Conservation (phyloP, 2,329 filamentous ascomycete genomes). For the Apiospora malaysiana region DNA sequence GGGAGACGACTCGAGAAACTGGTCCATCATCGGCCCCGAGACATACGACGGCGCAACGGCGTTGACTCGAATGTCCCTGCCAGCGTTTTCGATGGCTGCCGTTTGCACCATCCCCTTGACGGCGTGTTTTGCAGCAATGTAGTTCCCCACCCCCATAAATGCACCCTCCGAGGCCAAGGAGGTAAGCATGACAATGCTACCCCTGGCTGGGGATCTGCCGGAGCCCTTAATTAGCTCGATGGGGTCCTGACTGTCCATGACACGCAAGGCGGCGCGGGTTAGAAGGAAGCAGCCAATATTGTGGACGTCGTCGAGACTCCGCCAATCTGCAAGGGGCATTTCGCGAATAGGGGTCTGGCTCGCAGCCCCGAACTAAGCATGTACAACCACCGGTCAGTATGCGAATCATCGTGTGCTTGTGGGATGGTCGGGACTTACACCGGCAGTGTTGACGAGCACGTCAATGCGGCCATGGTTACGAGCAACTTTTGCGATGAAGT, state of each 20-base stretch:
- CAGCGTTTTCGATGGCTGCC: constrained; percentile 29
- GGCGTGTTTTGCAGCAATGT: constrained; percentile 29
- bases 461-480: not conserved
- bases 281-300: constrained; percentile 31
- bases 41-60: constrained; percentile 31
- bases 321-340: constrained; percentile 30
- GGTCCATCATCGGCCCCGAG: constrained; percentile 29
- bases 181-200: constrained; percentile 30
- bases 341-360: constrained; percentile 29
- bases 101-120: constrained; percentile 32
- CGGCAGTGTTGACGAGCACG: not conserved
- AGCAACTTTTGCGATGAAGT: not conserved
- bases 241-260: constrained; percentile 28
- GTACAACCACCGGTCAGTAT: not conserved
- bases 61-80: constrained; percentile 28
- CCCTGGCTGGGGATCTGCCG: constrained; percentile 23
- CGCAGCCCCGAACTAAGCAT: constrained; percentile 27
- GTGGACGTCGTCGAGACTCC: constrained; percentile 29
- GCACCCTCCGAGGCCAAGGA: constrained; percentile 30
- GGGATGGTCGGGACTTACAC: not conserved
- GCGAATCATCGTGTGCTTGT: not conserved
- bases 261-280: constrained; percentile 29
- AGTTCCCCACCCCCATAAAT: constrained; percentile 29
- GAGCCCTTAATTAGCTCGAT: constrained; percentile 9
- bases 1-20: constrained; percentile 27